phyloP scores from a whole-genome alignment of 2,329 filamentous ascomycete genomes.

The Macrophomina pseudophaseolina region DNA sequence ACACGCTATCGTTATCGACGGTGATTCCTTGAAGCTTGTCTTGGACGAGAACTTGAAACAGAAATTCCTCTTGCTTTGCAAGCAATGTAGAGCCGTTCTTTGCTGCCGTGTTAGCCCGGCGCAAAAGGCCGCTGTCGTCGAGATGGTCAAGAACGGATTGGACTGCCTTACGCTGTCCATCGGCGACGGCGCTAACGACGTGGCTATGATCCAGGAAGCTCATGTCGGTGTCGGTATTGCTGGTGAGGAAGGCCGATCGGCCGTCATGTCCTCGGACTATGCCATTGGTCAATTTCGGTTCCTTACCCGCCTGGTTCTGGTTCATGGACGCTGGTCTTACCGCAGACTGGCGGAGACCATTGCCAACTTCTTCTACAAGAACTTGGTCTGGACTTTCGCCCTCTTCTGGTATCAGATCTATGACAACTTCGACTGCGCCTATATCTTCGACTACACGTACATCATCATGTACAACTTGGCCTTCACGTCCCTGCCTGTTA shows the following conservation, averaged over 20 bases:
- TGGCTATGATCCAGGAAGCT: slow-evolving; percentile 97
- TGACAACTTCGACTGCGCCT: slow-evolving; percentile 94
- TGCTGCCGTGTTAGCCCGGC: slow-evolving; percentile 97
- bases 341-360: slow-evolving; percentile 89
- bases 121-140: slow-evolving; percentile 96
- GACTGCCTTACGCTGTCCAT: slow-evolving; percentile 96
- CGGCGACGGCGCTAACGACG: slow-evolving; percentile 92
- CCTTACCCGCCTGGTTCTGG: slow-evolving; percentile 80
- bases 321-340: slow-evolving; percentile 97
- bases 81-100: slow-evolving; percentile 93
- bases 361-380: slow-evolving; percentile 99
- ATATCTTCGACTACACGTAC: slow-evolving; percentile 97
- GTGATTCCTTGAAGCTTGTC: slow-evolving; percentile 88
- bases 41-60: slow-evolving; percentile 82
- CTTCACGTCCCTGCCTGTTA: slow-evolving; percentile 93
- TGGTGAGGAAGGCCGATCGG: slow-evolving; percentile 88
- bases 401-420: slow-evolving; percentile 99
- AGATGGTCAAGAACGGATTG: slow-evolving; percentile 91
- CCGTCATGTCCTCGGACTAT: slow-evolving; percentile 95
- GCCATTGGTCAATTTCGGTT: slow-evolving; percentile 94
- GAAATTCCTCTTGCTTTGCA: slow-evolving; percentile 93
- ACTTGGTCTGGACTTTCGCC: slow-evolving; percentile 94
- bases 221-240: slow-evolving; percentile 97
- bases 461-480: slow-evolving; percentile 95
- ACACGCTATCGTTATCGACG: slow-evolving; percentile 93